Percentiles rank a stretch among this genome's conserved stretches.
These are phyloP conservation scores for Cardiosporidium cionae DNA, from an alignment of 169 alveolate genomes.

Conservation along the genomic window DNA sequence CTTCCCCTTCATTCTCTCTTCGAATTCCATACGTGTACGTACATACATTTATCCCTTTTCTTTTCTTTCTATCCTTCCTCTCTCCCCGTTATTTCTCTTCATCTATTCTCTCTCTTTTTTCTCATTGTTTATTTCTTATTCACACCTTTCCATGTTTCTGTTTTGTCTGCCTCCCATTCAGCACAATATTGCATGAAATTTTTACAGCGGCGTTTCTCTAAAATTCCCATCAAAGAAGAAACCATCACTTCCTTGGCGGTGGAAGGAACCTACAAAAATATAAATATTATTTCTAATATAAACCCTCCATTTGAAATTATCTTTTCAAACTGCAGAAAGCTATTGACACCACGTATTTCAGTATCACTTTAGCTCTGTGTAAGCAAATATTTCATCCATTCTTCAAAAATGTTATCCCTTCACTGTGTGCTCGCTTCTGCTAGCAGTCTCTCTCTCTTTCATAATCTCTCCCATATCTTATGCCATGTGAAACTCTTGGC, in stretches of 20 bases:
- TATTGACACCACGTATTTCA: not conserved
- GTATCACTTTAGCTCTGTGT: not conserved
- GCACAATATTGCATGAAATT: constrained; percentile 79
- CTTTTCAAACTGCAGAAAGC: not conserved
- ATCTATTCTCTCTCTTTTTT: not conserved
- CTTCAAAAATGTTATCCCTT: too few relatives aligned
- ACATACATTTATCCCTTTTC: not conserved
- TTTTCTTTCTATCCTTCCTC: not conserved
- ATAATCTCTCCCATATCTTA: too few relatives aligned
- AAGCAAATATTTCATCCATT: not conserved
- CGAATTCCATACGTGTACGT: not conserved
- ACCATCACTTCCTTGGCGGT: constrained; percentile 93
- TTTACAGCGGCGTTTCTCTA: constrained; percentile 93
- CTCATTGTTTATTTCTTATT: too few relatives aligned
- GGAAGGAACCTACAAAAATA: constrained; percentile 80
- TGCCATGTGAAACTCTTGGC: too few relatives aligned
- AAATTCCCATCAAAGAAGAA: constrained; percentile 88
- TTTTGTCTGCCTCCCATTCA: constrained; percentile 68
- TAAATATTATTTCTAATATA: not conserved
- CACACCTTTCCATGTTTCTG: constrained; percentile 80
- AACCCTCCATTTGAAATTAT: not conserved
- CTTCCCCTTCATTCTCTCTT: too few relatives aligned
- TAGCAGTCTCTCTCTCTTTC: too few relatives aligned
- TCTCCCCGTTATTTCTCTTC: not conserved
- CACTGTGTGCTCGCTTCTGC: too few relatives aligned